These are phyloP conservation scores for Dryas drummondii DNA, from an alignment of 306 rosid genomes.

Conservation along the genomic window DNA sequence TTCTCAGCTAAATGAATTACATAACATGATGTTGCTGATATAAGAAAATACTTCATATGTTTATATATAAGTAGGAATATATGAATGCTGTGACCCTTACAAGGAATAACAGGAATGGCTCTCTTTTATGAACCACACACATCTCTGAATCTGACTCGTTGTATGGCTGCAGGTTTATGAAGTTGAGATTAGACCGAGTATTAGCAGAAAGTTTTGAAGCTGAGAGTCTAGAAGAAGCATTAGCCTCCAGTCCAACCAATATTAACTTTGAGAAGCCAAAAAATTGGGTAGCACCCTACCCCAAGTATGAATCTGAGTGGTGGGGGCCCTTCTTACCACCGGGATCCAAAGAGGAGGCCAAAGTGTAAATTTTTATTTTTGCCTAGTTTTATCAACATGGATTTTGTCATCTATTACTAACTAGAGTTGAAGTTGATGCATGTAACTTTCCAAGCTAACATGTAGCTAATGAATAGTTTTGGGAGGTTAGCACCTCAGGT, in stretches of 20 bases:
- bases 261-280: slow-evolving; percentile 79
- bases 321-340: slow-evolving; percentile 80
- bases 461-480: slow-evolving; percentile 16
- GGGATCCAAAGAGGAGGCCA: slow-evolving; percentile 53
- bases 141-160: slow-evolving; percentile 19
- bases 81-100: not conserved
- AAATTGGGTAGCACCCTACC: slow-evolving; percentile 95
- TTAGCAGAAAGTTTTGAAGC: slow-evolving; percentile 73
- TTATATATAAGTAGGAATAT: not conserved
- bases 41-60: not conserved
- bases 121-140: not conserved
- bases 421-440: slow-evolving; percentile 17
- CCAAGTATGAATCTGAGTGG: slow-evolving; percentile 89
- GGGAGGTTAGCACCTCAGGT: slow-evolving; percentile 13
- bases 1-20: not conserved
- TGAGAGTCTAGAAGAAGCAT: slow-evolving; percentile 69
- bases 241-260: slow-evolving; percentile 76
- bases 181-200: slow-evolving; percentile 94
- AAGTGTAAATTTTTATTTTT: slow-evolving; percentile 39
- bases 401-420: slow-evolving; percentile 5
- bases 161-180: slow-evolving; percentile 77
- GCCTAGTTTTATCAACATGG: slow-evolving; percentile 17
- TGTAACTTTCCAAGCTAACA: not conserved
- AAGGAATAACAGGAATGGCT: not conserved
- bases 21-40: not conserved